A percentile compares a stretch with the other conserved stretches of the same genome.
Evolutionary conservation across 768 basidiomycete species (phyloP).

Genomic region (Mycena capillaripes): DNA sequence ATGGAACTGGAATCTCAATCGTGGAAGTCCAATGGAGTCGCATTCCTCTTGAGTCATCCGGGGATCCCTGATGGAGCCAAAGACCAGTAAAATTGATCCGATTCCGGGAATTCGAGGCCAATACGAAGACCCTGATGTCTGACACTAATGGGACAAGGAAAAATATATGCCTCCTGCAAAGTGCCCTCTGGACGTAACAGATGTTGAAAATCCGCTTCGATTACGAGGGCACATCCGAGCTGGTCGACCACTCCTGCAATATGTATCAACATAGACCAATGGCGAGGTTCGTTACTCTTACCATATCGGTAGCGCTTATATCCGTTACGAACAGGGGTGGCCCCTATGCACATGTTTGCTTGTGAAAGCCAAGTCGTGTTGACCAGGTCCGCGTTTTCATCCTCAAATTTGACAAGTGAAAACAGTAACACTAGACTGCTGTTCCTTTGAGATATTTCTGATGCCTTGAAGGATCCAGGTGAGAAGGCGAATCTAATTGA

Average conservation of each 20-base stretch:
- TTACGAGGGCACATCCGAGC: not conserved
- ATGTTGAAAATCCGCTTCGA: not conserved
- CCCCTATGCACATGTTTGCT: not conserved
- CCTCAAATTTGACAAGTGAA: not conserved
- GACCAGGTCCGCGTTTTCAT: not conserved
- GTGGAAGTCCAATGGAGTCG: not conserved
- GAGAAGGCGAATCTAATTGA: not conserved
- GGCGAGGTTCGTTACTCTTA: no score
- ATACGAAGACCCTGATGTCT: not conserved
- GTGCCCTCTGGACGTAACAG: not conserved
- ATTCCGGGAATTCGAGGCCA: not conserved
- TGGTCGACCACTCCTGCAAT: not conserved
- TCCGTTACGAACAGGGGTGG: no score
- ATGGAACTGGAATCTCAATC: not conserved
- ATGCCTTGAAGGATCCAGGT: not conserved
- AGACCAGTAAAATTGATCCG: not conserved
- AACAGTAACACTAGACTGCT: not conserved
- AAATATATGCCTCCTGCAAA: not conserved
- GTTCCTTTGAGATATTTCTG: not conserved
- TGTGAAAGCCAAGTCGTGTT: constrained; percentile 3
- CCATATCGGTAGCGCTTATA: not conserved
- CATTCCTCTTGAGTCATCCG: not conserved
- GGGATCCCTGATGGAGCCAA: not conserved
- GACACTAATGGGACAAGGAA: not conserved
- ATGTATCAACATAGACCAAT: no score